These are phyloP conservation scores for Dendrobium nobile DNA, from an alignment of 106 monocot species.

Conservation along the genomic window DNA sequence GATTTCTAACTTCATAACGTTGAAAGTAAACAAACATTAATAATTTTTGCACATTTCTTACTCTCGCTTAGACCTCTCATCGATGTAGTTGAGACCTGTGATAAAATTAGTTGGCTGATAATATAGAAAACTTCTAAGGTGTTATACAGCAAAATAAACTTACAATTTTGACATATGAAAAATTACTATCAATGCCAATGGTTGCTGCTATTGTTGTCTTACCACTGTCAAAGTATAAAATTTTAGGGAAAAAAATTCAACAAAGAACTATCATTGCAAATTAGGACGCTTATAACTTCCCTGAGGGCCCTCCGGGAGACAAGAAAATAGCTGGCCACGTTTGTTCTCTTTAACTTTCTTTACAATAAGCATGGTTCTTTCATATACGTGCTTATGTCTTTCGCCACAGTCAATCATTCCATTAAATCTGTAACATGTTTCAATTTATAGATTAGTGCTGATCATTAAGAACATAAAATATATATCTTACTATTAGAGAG, in stretches of 20 bases:
- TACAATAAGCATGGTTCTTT: constrained; percentile 84
- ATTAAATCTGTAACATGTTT: constrained; percentile 52
- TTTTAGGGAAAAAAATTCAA: constrained; percentile 2
- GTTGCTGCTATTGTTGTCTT: constrained; percentile 84
- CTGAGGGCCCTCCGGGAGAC: constrained; percentile 85
- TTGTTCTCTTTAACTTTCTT: constrained; percentile 92
- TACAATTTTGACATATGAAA: constrained; percentile 95
- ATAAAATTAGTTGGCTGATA: neutral
- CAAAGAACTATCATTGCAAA: neutral
- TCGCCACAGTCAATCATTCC: constrained; percentile 93
- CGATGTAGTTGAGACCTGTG: constrained; percentile 79
- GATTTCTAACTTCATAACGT: neutral
- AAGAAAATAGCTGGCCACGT: constrained; percentile 87
- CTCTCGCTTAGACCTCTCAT: constrained; percentile 93
- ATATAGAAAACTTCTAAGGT: neutral
- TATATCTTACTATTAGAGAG: too few relatives aligned
- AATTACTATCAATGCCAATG: constrained; percentile 87
- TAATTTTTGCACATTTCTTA: constrained; percentile 83
- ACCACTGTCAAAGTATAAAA: constrained; percentile 48
- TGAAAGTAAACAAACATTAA: constrained; percentile 52
- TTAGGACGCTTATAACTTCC: constrained; percentile 53
- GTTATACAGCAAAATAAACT: constrained; percentile 20
- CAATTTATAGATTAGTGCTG: neutral
- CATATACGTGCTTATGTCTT: constrained; percentile 64
- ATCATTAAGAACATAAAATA: too few relatives aligned